phyloP scores from a whole-genome alignment of 768 basidiomycete species.

The Russula ochroleuca region DNA sequence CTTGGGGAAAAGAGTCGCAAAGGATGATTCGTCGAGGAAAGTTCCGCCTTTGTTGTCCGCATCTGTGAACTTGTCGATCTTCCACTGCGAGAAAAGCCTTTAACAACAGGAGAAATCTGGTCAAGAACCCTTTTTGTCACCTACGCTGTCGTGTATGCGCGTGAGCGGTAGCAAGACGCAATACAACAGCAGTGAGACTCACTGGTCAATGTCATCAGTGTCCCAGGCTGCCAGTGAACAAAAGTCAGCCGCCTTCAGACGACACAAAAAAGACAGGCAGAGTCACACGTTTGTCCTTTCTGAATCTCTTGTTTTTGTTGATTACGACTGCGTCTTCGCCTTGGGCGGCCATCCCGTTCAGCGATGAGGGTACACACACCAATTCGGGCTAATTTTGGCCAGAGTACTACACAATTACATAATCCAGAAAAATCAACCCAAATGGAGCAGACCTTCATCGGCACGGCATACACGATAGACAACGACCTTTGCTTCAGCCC shows the following conservation, averaged over 20 bases:
- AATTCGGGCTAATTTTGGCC: too few species aligned
- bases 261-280: constrained; percentile 18
- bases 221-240: constrained; percentile 74
- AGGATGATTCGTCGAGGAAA: constrained; percentile 94
- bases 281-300: constrained; percentile 90
- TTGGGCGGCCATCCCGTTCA: constrained; percentile 8
- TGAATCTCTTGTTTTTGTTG: constrained; percentile 83
- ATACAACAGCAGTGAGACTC: constrained; percentile 36
- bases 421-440: background rate
- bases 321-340: constrained; percentile 32
- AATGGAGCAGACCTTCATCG: background rate
- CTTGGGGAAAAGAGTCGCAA: constrained; percentile 97
- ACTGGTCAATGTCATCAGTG: constrained; percentile 98
- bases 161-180: background rate
- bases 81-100: constrained; percentile 50
- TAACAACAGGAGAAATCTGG: background rate
- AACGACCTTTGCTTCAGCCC: background rate
- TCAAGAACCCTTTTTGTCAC: constrained; percentile 12
- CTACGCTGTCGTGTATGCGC: constrained; percentile 32
- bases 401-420: too few species aligned
- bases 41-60: constrained; percentile 75
- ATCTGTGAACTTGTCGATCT: constrained; percentile 72
- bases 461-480: too few species aligned
- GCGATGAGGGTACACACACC: too few species aligned
- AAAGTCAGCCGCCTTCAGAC: constrained; percentile 23